phyloP scores from a whole-genome alignment of 495 filamentous ascomycete genomes.

The Melanomma pulvis-pyrius region DNA sequence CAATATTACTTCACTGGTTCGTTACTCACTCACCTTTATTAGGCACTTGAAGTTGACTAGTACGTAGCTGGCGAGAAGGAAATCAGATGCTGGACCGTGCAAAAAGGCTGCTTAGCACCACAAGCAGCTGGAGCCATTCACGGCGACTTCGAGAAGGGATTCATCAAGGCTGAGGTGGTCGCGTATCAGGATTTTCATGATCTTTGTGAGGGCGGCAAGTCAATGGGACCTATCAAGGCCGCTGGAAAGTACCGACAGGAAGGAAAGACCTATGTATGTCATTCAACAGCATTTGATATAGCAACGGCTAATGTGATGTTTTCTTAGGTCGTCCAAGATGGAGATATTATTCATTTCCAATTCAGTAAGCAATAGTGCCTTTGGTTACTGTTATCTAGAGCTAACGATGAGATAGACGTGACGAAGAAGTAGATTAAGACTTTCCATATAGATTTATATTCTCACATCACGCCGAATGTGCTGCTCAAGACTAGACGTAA shows the following conservation, averaged over 20 bases:
- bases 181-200: constrained; percentile 39
- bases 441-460: too few species aligned
- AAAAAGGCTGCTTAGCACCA: constrained; percentile 19
- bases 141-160: constrained; percentile 42
- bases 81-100: constrained; percentile 45
- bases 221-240: constrained; percentile 41
- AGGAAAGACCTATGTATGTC: constrained; percentile 38
- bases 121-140: constrained; percentile 39
- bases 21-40: not conserved
- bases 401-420: not conserved
- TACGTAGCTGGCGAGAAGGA: constrained; percentile 43
- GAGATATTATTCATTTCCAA: constrained; percentile 35
- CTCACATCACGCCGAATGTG: too few species aligned
- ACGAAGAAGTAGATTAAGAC: too few species aligned
- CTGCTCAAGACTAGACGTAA: too few species aligned
- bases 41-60: not conserved
- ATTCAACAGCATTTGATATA: not conserved
- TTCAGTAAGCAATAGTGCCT: constrained; percentile 10
- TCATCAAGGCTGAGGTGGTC: constrained; percentile 44
- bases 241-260: constrained; percentile 42
- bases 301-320: not conserved
- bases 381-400: not conserved
- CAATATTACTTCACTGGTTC: constrained; percentile 44
- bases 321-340: constrained; percentile 35
- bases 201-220: constrained; percentile 38